Evolutionary conservation across 768 basidiomycete genomes (phyloP), one percentile per base, ranked within the genome.

Genomic region (Tylopilus intermedius): DNA sequence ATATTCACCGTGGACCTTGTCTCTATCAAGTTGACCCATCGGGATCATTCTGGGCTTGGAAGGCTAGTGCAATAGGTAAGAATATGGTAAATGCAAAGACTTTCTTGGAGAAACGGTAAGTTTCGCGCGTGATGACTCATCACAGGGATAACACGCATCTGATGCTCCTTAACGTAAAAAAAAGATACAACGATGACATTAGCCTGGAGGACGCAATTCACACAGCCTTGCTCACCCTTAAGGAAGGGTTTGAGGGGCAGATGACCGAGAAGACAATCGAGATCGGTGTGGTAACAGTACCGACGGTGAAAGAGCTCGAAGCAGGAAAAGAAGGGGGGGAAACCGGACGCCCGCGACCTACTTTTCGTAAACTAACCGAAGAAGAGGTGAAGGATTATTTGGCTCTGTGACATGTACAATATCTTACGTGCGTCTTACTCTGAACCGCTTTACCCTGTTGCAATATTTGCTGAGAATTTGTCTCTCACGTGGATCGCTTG

Each of bases 261-360:
- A 97, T 99, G 95, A 97, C 95, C 27, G 96, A 97, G 74, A 94
- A 96, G 77, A 99, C 96, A 43, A 96, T 99, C 65, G 96, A 99
- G 74, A 92, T 99, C 47, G 96, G 96, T 32, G 85, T 99, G 38
- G 82, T 98, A 58, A 95, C 93, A 46, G 88, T 94, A 14, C 91
- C 93, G 8, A 88, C 87, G 11, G 64, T 71, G 21, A 79, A 78
- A 44, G 76, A 79, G 58, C 66, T 79, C 53, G 74, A 76, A 56
- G 82, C 80, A 38, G 86, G 81, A 41, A 84, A 85, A 72, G 75
- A 86, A 59, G 83, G 84, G 42, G 81, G 78, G 49, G 80, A 75
- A 61, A 85, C 80, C 22, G 84, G 80, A 42, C 78, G 88, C 50
- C 83, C 83, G 32, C 88, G 81, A 68, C 88, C 94, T 18, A 90